Evolutionary conservation across 192 early-diverging fungal species (phyloP), one percentile per base, ranked within the genome.

Genomic region (Gonapodya prolifera): DNA sequence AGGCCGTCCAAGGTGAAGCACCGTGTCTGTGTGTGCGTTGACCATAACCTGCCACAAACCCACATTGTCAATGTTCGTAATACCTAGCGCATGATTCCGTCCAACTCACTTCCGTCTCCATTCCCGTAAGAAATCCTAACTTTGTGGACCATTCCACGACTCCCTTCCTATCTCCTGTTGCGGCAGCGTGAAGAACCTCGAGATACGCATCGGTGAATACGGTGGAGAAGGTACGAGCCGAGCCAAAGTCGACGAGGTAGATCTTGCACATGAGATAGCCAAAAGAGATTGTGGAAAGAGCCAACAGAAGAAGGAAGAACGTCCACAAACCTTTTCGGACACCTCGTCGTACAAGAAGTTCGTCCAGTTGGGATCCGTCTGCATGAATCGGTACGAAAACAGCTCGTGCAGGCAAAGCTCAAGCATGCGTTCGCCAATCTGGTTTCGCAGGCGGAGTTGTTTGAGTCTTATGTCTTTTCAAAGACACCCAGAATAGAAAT

Each of bases 341-440:
- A 35, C 34, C 0, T 74, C 79, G 77, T 95, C 91, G 80, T 95
- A 99, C 75, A 99, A 83, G 81, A 99, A 99, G 82, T 99, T 99
- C 74, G 92, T 90, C 97, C 97, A 99, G 81, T 99, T 99, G 0
- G 97, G 97, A 83, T 99, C 97, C 1, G 97, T 99, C 83, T 99
- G 97, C 97, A 99, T 99, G 82, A 92, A 97, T 77, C 89, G 85
- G 83, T 94, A 98, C 70, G 91, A 88, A 81, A 97, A 98, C 61
- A 99, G 83, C 80, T 99, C 96, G 36, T 87, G 84, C 61, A 99
- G 85, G 81, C 92, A 95, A 2, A 99, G 90, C 0, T 86, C 81
- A 74, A 99, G 84, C 30, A 98, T 82, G 16, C 82, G 83, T n/a
- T 86, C 85, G 0, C 92, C 94, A 8, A 99, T 89, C 84, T 91